Evolutionary conservation across 495 filamentous ascomycete species (phyloP).

Genomic region (Alectoria sarmentosa): DNA sequence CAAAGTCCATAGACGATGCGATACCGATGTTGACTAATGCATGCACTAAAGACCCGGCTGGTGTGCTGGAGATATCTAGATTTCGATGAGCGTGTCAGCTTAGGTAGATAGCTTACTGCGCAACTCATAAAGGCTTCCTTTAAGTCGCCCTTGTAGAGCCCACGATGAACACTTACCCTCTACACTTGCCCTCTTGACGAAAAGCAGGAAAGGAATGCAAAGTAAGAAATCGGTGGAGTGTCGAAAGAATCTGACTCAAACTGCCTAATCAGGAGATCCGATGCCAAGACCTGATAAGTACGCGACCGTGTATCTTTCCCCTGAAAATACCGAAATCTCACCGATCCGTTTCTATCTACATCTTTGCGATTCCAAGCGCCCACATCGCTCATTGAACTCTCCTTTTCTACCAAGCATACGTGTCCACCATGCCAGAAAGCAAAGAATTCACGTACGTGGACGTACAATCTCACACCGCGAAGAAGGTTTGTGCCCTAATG

Average conservation of each 20-base stretch:
- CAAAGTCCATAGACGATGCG: constrained; percentile 11
- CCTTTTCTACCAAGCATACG: background rate
- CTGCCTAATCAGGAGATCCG: background rate
- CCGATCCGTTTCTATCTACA: background rate
- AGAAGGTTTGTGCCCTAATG: constrained; percentile 49
- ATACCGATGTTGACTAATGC: constrained; percentile 4
- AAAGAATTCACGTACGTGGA: constrained; percentile 80
- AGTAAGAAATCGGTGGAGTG: no score
- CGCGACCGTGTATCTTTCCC: constrained; percentile 7
- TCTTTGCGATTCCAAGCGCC: background rate
- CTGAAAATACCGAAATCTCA: background rate
- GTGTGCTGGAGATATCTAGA: constrained; percentile 3
- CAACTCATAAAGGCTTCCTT: constrained; percentile 5
- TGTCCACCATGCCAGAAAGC: constrained; percentile 53
- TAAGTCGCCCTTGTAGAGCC: background rate
- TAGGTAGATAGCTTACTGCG: constrained; percentile 8
- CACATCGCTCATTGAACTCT: background rate
- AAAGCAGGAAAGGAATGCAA: no score
- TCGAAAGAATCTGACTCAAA: no score
- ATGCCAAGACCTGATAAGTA: constrained; percentile 10
- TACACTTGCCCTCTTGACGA: no score
- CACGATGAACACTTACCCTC: no score
- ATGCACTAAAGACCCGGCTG: background rate
- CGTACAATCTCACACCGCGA: constrained; percentile 78
- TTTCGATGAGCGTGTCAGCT: constrained; percentile 1